phyloP scores from a whole-genome alignment of 1,284 basidiomycete species.

The Wallemia hederae region DNA sequence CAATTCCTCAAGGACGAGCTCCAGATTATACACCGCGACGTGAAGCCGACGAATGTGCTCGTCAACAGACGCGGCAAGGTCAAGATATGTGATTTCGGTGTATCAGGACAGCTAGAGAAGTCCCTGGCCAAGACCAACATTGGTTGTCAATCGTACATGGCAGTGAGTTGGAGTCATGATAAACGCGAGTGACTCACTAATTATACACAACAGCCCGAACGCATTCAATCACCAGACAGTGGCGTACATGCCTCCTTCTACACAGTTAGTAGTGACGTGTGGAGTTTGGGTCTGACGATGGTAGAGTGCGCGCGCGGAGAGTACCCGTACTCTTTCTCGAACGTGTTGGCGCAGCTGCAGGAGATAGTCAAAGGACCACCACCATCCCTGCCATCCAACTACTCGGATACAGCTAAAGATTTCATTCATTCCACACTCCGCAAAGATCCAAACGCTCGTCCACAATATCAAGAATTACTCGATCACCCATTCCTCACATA shows the following conservation, averaged over 20 bases:
- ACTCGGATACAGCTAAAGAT: conserved; percentile 12
- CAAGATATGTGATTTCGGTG: conserved; percentile 93
- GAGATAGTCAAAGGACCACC: conserved; percentile 87
- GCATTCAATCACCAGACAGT: conserved; percentile 60
- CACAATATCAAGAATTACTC: conserved; percentile 14
- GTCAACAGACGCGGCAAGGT: conserved; percentile 65
- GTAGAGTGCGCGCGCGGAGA: conserved; percentile 74
- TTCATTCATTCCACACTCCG: conserved; percentile 11
- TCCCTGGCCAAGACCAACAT: conserved; percentile 94
- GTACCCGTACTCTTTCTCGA: conserved; percentile 89
- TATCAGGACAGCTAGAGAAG: conserved; percentile 88
- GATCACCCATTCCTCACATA: conserved; percentile 11
- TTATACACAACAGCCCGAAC: conserved; percentile 36
- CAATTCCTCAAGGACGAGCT: conserved; percentile 86
- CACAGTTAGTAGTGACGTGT: conserved; percentile 87
- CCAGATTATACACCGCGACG: conserved; percentile 90
- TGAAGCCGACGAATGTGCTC: conserved; percentile 91
- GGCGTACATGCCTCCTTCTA: conserved; percentile 65
- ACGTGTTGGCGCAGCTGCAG: conserved; percentile 83
- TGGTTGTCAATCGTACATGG: conserved; percentile 97
- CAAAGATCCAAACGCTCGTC: conserved; percentile 12
- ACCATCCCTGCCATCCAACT: conserved; percentile 37
- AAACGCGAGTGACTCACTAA: not conserved
- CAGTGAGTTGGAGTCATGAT: conserved; percentile 25
- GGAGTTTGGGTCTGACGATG: conserved; percentile 87